These are phyloP conservation scores for Lippia alba DNA, from an alignment of 305 asterid species.

Conservation along the genomic window DNA sequence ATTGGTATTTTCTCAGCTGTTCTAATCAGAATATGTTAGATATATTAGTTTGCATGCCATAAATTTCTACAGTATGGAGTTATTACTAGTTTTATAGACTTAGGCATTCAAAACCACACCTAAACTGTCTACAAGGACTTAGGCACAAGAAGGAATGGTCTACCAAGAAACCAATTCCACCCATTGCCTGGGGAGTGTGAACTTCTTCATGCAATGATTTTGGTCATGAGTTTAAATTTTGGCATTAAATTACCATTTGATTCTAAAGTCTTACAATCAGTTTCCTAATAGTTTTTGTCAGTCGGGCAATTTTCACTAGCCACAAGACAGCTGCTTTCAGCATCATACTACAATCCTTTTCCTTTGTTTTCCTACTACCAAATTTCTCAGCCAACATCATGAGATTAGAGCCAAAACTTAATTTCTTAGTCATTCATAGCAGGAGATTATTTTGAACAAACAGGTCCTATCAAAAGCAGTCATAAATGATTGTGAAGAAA, in stretches of 20 bases:
- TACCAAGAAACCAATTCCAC: background rate
- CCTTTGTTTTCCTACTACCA: conserved; percentile 13
- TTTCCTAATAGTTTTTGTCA: conserved; percentile 18
- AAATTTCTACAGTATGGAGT: background rate
- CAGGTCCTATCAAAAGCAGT: conserved; percentile 22
- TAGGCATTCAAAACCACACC: conserved; percentile 14
- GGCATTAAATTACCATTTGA: conserved; percentile 7
- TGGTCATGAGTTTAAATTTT: background rate
- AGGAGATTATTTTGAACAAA: conserved; percentile 19
- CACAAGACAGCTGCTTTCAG: conserved; percentile 6
- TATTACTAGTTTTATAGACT: conserved; percentile 2
- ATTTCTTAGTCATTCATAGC: conserved; percentile 14
- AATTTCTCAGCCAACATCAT: background rate
- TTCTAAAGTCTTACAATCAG: conserved; percentile 14
- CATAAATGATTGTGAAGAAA: conserved; percentile 24
- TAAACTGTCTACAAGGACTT: conserved; percentile 8
- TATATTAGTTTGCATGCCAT: conserved; percentile 19
- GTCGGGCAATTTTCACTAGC: conserved; percentile 7
- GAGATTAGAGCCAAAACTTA: too few species aligned
- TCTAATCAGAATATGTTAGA: conserved; percentile 19
- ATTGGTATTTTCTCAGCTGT: conserved; percentile 11
- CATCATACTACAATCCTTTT: conserved; percentile 18
- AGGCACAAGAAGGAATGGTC: background rate
- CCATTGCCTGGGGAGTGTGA: too few species aligned
- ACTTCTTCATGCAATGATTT: conserved; percentile 12